Percentiles rank a stretch among this genome's conserved stretches.
Conservation (phyloP, 257 asterid genomes). For the Plantago major region DNA sequence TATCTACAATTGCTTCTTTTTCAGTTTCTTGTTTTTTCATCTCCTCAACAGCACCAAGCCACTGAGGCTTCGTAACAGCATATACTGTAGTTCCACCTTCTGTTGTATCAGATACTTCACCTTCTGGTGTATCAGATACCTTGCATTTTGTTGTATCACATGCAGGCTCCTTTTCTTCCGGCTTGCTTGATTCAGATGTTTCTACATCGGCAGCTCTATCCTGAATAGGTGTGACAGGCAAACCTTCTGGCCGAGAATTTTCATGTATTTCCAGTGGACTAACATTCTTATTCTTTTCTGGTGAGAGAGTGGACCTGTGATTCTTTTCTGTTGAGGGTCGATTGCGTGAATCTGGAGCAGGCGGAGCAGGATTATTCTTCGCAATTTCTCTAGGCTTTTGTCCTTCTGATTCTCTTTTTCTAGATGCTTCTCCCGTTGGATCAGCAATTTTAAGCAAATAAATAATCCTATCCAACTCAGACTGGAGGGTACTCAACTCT, state of each 20-base stretch:
- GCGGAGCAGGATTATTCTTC: conserved; percentile 22
- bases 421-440: conserved; percentile 86
- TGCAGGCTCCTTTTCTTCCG: conserved; percentile 25
- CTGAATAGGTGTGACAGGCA: conserved; percentile 24
- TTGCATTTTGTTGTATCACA: too few relatives aligned
- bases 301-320: neutral
- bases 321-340: conserved; percentile 26
- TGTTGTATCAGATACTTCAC: conserved; percentile 18
- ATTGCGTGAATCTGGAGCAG: conserved; percentile 25
- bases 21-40: conserved; percentile 42
- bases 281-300: conserved; percentile 7
- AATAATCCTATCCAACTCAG: conserved; percentile 76
- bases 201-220: conserved; percentile 25
- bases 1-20: conserved; percentile 29
- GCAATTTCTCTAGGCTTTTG: conserved; percentile 32
- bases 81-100: conserved; percentile 35
- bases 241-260: conserved; percentile 24
- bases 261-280: neutral
- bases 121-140: neutral
- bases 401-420: conserved; percentile 47
- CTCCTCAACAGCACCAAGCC: conserved; percentile 91
- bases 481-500: conserved; percentile 58
- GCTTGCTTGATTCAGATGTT: conserved; percentile 34
- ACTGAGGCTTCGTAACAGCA: conserved; percentile 66
- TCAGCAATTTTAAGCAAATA: conserved; percentile 92